Evolutionary conservation across 2,329 filamentous ascomycete genomes (phyloP).

Genomic region (Huntiella savannae): DNA sequence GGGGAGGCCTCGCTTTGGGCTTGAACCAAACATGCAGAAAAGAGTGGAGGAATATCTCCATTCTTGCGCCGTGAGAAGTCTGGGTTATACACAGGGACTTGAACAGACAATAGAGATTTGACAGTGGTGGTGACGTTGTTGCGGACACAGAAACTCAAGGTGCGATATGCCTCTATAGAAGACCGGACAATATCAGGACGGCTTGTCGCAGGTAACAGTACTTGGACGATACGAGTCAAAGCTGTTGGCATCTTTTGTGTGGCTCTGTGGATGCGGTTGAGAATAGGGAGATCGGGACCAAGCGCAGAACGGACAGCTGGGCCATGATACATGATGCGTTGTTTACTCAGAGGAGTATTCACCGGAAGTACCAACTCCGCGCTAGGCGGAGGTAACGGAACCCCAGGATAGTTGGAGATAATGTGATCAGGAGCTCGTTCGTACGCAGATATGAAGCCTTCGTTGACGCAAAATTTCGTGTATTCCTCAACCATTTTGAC

Average conservation of each 20-base stretch:
- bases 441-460: background rate
- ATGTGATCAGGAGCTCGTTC: background rate
- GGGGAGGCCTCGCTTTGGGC: background rate
- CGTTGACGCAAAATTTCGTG: background rate
- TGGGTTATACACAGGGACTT: background rate
- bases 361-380: background rate
- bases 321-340: background rate
- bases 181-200: background rate
- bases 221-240: background rate
- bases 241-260: background rate
- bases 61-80: background rate
- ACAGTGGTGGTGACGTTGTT: background rate
- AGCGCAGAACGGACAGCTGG: background rate
- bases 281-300: background rate
- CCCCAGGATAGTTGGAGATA: background rate
- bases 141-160: background rate
- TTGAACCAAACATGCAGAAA: background rate
- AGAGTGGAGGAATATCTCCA: background rate
- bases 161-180: background rate
- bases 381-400: background rate
- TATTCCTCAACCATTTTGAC: background rate
- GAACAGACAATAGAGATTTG: background rate
- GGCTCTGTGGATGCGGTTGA: background rate
- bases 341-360: background rate
- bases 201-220: background rate